These are phyloP conservation scores for Phlebopus sp. DNA, from an alignment of 1,284 basidiomycete species.

Conservation along the genomic window DNA sequence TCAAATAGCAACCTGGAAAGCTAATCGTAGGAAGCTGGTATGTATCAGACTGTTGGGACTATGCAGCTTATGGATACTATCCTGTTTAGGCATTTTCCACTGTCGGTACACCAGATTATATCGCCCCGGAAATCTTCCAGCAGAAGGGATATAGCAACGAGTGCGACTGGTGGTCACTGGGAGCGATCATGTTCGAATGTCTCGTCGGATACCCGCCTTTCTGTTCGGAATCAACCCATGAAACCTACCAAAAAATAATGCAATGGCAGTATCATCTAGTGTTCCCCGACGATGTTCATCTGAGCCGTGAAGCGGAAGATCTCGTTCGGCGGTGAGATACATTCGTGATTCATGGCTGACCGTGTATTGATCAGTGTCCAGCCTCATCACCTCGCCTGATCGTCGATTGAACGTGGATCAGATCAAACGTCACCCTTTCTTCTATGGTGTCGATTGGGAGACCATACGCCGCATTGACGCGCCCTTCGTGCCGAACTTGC, in stretches of 20 bases:
- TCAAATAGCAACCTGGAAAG: slow-evolving; percentile 98
- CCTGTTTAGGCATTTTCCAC: slow-evolving; percentile 88
- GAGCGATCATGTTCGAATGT: slow-evolving; percentile 99
- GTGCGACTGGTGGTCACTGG: slow-evolving; percentile 97
- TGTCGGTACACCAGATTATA: slow-evolving; percentile 99
- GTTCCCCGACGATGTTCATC: slow-evolving; percentile 95
- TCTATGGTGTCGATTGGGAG: slow-evolving; percentile 96
- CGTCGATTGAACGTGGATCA: slow-evolving; percentile 81
- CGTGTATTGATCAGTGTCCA: slow-evolving; percentile 27
- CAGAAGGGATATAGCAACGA: slow-evolving; percentile 97
- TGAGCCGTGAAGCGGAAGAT: slow-evolving; percentile 92
- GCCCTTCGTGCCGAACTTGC: slow-evolving; percentile 92
- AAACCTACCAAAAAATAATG: slow-evolving; percentile 98
- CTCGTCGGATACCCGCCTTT: slow-evolving; percentile 97
- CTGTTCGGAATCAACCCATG: slow-evolving; percentile 97
- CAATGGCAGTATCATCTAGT: slow-evolving; percentile 87
- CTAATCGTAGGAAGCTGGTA: slow-evolving; percentile 92
- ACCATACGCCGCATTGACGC: slow-evolving; percentile 89
- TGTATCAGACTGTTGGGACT: slow-evolving; percentile 21
- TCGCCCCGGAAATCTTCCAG: slow-evolving; percentile 97
- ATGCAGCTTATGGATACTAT: not conserved
- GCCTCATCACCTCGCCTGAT: slow-evolving; percentile 85
- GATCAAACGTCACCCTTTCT: slow-evolving; percentile 93
- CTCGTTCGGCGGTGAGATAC: slow-evolving; percentile 72
- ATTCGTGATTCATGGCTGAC: not conserved